Evolutionary conservation across 306 rosid genomes (phyloP).

Genomic region (Gleditsia sinensis): DNA sequence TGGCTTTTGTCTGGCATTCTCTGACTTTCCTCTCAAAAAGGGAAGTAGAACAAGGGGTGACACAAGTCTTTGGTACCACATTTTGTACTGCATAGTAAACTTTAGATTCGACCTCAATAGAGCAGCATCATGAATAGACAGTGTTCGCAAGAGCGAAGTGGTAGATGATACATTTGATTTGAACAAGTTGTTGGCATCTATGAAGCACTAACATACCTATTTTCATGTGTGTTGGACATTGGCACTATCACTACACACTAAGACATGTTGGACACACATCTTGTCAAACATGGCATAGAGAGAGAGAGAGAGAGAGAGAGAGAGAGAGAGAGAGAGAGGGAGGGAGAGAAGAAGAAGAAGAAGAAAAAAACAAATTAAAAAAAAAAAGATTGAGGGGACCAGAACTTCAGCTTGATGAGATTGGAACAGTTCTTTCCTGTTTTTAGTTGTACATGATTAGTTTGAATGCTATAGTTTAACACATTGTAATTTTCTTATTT

Average conservation of each 20-base stretch:
- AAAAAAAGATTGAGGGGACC: too few species aligned
- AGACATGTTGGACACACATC: neutral
- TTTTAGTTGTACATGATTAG: neutral
- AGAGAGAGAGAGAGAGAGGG: too few species aligned
- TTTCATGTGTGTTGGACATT: neutral
- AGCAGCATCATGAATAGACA: neutral
- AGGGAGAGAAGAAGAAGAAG: too few species aligned
- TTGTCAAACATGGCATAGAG: neutral
- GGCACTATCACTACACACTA: neutral
- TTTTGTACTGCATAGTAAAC: neutral
- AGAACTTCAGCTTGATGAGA: neutral
- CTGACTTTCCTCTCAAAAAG: neutral
- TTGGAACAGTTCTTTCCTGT: neutral
- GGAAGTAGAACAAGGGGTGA: neutral
- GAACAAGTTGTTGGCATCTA: neutral
- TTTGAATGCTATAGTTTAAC: neutral
- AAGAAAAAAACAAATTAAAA: too few species aligned
- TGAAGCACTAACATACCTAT: neutral
- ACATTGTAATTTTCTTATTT: neutral
- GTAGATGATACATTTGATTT: neutral
- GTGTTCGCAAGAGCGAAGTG: neutral
- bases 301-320: neutral
- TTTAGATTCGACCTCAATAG: neutral
- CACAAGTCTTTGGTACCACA: neutral
- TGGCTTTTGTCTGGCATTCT: neutral